Evolutionary conservation across 305 asterid species (phyloP), one percentile per base, ranked within the genome.

Genomic region (Rubia peregrina): DNA sequence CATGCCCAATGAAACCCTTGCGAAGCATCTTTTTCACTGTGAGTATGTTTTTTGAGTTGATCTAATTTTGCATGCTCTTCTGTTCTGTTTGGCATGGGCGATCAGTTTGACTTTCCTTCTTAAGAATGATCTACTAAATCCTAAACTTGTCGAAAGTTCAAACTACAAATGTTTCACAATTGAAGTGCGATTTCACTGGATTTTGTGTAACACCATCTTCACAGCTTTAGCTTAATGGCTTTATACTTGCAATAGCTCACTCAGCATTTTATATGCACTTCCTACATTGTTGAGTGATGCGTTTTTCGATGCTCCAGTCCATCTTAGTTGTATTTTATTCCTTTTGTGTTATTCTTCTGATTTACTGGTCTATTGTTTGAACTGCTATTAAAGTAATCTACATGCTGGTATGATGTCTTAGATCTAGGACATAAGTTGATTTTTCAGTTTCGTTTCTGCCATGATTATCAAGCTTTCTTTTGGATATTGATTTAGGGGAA

Each of bases 401-500:
- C 48, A 38, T 16, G 41, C 43, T 36, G 36, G 67, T 51, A 51
- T 33, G 38, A 1, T 33, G 38, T 48, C 19, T 13, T 13, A 48
- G 55, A 48, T 48, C 7, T 17, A 48, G 55, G 55, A 6, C 8
- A 48, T 14, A 19, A 22, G 1, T 59, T 59, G 36, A 59, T 9
- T 19, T 59, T 57, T 13, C n/a, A 0, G 0, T 59, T 51, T 51
- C 1, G 24, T 51, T 51, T 51, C 7, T 51, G 24, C 59, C 59
- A 5, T 17, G 59, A 17, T 51, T 21, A 1, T 51, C n/a, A 51
- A 6, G 22, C 10, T 63, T 17, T 62, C 5, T 14, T 63, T 38
- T 38, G 9, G 17, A 63, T 14, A 19, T 36, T 63, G 46, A 36
- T 44, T 43, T 43, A 75, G 79, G 79, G 79, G 79, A 68, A 38